Conservation (phyloP, 768 basidiomycete genomes). For the Pleurotus citrinopileatus region DNA sequence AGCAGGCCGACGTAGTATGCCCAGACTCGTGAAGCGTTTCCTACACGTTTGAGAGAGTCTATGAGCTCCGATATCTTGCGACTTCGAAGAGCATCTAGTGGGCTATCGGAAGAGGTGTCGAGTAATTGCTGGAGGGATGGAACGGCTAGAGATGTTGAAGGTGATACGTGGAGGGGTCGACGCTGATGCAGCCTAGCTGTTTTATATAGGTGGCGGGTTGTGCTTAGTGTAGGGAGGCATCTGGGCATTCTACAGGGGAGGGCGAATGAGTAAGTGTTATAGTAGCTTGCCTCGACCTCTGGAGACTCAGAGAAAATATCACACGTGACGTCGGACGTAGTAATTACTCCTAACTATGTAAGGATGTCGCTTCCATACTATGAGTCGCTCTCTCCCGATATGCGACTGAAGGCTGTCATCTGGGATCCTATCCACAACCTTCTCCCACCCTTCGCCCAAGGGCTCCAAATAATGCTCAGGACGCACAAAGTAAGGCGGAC, state of each 20-base stretch:
- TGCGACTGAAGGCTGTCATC: slow-evolving; percentile 36
- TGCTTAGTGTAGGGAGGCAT: slow-evolving; percentile 4
- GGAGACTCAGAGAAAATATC: background rate
- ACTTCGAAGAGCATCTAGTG: background rate
- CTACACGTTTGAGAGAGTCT: slow-evolving; percentile 27
- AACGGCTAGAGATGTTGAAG: slow-evolving; percentile 11
- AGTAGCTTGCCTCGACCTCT: background rate
- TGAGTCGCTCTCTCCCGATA: slow-evolving; percentile 45
- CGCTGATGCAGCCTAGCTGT: background rate
- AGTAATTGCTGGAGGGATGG: background rate
- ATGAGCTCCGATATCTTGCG: slow-evolving; percentile 25
- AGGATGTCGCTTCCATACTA: slow-evolving; percentile 61
- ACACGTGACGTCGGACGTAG: background rate
- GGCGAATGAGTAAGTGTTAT: background rate
- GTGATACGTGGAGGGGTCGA: slow-evolving; percentile 12
- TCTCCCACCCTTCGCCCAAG: slow-evolving; percentile 48
- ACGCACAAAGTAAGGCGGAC: slow-evolving; percentile 63
- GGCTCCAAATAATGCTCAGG: slow-evolving; percentile 53
- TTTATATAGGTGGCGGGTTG: background rate
- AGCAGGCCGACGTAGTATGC: slow-evolving; percentile 57
- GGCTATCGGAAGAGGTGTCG: background rate
- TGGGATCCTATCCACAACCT: slow-evolving; percentile 52
- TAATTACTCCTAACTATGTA: too few relatives aligned
- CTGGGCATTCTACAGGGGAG: slow-evolving; percentile 5
- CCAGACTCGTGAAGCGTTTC: slow-evolving; percentile 59